These are phyloP conservation scores for Cudoniella acicularis DNA, from an alignment of 495 filamentous ascomycete species.

Conservation along the genomic window DNA sequence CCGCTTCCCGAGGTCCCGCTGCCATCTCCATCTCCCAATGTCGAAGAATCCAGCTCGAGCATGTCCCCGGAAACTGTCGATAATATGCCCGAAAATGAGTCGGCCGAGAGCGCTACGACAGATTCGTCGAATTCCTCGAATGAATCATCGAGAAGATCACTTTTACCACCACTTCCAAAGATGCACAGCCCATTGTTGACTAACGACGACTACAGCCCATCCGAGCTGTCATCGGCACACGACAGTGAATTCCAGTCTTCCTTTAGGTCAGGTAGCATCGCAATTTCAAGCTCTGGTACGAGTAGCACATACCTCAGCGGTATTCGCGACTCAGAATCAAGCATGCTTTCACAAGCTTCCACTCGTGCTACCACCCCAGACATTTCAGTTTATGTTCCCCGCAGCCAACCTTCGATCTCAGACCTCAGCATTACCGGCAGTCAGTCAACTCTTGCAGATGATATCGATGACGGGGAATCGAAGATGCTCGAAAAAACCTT, in stretches of 20 bases:
- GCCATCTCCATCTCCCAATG: constrained; percentile 14
- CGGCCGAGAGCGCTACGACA: constrained; percentile 6
- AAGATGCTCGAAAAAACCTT: constrained; percentile 79
- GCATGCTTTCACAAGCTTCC: constrained; percentile 74
- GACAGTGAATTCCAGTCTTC: constrained; percentile 44
- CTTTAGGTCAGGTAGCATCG: constrained; percentile 45
- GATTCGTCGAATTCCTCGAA: constrained; percentile 19
- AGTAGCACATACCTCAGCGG: constrained; percentile 74
- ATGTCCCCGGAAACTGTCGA: constrained; percentile 29
- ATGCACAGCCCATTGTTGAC: constrained; percentile 43
- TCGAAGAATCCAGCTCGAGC: constrained; percentile 21
- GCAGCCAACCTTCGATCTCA: constrained; percentile 43
- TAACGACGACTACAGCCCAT: constrained; percentile 43
- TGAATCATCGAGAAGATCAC: constrained; percentile 23
- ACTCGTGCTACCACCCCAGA: constrained; percentile 92
- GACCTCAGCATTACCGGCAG: constrained; percentile 55
- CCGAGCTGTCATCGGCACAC: constrained; percentile 35
- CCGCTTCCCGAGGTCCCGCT: constrained; percentile 40
- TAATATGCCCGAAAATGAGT: constrained; percentile 8
- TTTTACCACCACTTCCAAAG: constrained; percentile 36
- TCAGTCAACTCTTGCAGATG: constrained; percentile 64
- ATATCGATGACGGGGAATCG: constrained; percentile 73
- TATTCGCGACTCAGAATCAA: constrained; percentile 75
- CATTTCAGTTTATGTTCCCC: constrained; percentile 36
- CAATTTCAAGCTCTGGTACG: constrained; percentile 50